These are phyloP conservation scores for Pseudocohnilembus persalinus DNA, from an alignment of 169 alveolate genomes.

Conservation along the genomic window DNA sequence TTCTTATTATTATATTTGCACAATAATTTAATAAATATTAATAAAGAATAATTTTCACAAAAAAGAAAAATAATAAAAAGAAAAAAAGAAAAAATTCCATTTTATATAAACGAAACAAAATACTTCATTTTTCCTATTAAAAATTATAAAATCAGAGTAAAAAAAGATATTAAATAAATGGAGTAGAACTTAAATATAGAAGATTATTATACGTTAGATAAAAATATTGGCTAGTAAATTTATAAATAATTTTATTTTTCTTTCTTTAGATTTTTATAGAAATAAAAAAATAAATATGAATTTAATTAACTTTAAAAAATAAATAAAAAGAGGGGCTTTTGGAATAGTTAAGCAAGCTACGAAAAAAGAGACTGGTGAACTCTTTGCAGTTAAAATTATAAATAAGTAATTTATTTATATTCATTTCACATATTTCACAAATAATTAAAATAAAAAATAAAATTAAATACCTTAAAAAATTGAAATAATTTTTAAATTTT, in stretches of 20 bases:
- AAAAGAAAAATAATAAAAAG: not conserved
- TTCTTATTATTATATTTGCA: no score
- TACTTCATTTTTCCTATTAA: not conserved
- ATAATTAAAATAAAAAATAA: not conserved
- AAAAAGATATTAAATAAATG: not conserved
- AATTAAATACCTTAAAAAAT: not conserved
- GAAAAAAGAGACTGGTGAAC: conserved; percentile 71
- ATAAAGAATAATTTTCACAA: no score
- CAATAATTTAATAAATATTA: no score
- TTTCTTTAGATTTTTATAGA: conserved; percentile 37
- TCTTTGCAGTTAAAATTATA: conserved; percentile 79
- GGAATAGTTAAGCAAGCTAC: conserved; percentile 75
- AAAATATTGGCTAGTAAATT: conserved; percentile 25
- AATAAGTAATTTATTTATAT: conserved; percentile 50
- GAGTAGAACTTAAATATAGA: conserved; percentile 12
- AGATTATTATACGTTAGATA: conserved; percentile 22
- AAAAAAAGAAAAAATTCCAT: no score
- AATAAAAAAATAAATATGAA: conserved; percentile 34
- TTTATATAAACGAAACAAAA: no score
- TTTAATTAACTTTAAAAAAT: conserved; percentile 40
- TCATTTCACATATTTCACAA: not conserved
- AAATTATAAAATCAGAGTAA: not conserved
- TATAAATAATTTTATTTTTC: not conserved
- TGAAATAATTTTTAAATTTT: not conserved
- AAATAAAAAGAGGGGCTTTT: conserved; percentile 72